Evolutionary conservation across 352 stramenopile species (phyloP), one percentile per base, ranked within the genome.

Genomic region (Phytophthora sp.): DNA sequence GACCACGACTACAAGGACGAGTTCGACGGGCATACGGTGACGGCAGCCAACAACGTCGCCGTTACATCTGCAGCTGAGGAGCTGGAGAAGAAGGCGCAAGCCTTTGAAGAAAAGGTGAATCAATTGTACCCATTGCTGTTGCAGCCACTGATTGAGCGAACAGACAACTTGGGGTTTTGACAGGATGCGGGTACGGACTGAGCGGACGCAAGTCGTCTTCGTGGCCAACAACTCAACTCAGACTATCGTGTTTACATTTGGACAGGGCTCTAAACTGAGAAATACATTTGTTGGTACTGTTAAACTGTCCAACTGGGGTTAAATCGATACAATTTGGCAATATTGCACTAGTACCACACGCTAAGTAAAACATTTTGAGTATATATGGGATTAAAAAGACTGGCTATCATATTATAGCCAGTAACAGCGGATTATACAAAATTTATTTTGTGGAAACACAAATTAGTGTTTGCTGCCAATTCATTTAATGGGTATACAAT

Each of bases 21-120:
- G 7, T 63, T 63, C 3, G 44, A 50, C 21, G 35, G 33, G n/a
- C n/a, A n/a, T n/a, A n/a, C 15, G 4, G 18, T 41, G 13, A 45
- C 20, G n/a, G 31, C 56, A 13, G 31, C 13, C 42, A 56, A 56
- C 56, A 56, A 31, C 26, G 44, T 7, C 0, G 2, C n/a, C 1
- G 46, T 64, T 24, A 57, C n/a, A n/a, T 31, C 57, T 57, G 35
- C 35, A 7, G 45, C 57, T 42, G 45, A 49, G 18, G 45, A 56
- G 26, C 23, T 57, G 3, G 33, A 51, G 16, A 42, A 53, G 13
- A 62, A 62, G 18, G n/a, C 18, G 5, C 7, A 33, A 21, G 36
- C 27, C 13, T 52, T 52, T 27, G 39, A 52, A 35, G 39, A 35
- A 21, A 21, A 52, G 27, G 39, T 51, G 9, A 60, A 39, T 35